These are phyloP conservation scores for Cadophora malorum DNA, from an alignment of 2,329 filamentous ascomycete genomes.

Conservation along the genomic window DNA sequence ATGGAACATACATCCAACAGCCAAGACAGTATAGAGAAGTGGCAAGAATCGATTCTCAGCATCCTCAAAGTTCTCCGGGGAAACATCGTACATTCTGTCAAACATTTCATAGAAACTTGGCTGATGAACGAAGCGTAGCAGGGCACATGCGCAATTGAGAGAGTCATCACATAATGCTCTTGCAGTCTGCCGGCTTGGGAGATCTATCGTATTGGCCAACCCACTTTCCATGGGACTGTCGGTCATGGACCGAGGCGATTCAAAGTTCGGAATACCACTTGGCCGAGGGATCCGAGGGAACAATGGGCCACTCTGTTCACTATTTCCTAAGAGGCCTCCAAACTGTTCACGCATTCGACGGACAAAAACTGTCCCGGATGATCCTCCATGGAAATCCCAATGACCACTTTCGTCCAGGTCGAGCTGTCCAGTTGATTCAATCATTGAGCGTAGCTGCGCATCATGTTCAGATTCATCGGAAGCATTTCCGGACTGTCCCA, in stretches of 20 bases:
- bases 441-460: constrained; percentile 88
- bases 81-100: constrained; percentile 76
- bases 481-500: constrained; percentile 22
- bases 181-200: constrained; percentile 70
- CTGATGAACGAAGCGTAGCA: constrained; percentile 76
- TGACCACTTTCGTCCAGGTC: constrained; percentile 91
- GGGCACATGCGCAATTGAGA: constrained; percentile 62
- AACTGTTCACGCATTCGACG: constrained; percentile 88
- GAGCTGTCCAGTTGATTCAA: constrained; percentile 87
- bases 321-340: constrained; percentile 71
- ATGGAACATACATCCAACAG: constrained; percentile 76
- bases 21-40: constrained; percentile 72
- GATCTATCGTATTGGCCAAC: constrained; percentile 56
- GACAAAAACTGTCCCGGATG: constrained; percentile 89
- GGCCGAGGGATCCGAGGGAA: constrained; percentile 57
- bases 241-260: constrained; percentile 42
- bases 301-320: constrained; percentile 62
- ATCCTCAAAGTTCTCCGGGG: constrained; percentile 65
- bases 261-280: constrained; percentile 45
- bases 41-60: constrained; percentile 74
- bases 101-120: constrained; percentile 81
- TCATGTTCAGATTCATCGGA: constrained; percentile 58
- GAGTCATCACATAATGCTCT: constrained; percentile 61
- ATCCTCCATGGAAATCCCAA: constrained; percentile 95
- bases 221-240: constrained; percentile 44